These are phyloP conservation scores for Aspergillus incahuasiensis DNA, from an alignment of 495 filamentous ascomycete genomes.

Conservation along the genomic window DNA sequence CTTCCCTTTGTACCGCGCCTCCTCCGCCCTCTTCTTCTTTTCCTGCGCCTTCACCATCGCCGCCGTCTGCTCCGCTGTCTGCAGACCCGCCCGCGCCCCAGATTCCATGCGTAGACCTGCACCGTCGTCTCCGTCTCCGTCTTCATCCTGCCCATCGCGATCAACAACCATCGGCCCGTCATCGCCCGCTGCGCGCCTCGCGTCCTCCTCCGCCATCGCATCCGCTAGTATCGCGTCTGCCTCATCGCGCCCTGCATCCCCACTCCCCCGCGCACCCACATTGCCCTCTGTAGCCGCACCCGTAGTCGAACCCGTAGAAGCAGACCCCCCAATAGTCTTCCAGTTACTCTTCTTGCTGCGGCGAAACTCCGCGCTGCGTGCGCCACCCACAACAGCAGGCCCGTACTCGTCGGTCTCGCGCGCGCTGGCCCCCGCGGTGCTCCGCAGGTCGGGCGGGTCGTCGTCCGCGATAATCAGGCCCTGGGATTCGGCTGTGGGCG, in stretches of 20 bases:
- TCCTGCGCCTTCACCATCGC: constrained; percentile 74
- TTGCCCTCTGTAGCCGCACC: constrained; percentile 12
- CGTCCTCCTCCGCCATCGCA: constrained; percentile 59
- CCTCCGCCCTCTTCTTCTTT: constrained; percentile 39
- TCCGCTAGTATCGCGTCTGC: constrained; percentile 82
- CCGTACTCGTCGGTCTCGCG: constrained; percentile 43
- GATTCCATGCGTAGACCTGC: constrained; percentile 72
- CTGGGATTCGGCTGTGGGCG: constrained; percentile 39
- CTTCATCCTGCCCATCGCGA: constrained; percentile 20
- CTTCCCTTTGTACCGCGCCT: constrained; percentile 35
- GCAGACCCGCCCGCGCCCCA: constrained; percentile 80
- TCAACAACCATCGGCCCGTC: constrained; percentile 43
- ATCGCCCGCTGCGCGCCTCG: constrained; percentile 35
- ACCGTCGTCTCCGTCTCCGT: too few relatives aligned
- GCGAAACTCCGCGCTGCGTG: constrained; percentile 63
- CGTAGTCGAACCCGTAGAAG: constrained; percentile 23
- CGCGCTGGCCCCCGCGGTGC: constrained; percentile 27
- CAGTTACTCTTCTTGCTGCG: constrained; percentile 72
- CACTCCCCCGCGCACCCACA: too few relatives aligned
- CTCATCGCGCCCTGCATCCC: constrained; percentile 49
- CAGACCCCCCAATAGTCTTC: constrained; percentile 64
- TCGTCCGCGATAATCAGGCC: constrained; percentile 88
- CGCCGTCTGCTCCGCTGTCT: constrained; percentile 71
- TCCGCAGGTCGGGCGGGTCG: constrained; percentile 71
- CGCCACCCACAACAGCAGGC: constrained; percentile 46